Evolutionary conservation across 805 yeast genomes (phyloP).

Genomic region (Dipodascus geniculatus): DNA sequence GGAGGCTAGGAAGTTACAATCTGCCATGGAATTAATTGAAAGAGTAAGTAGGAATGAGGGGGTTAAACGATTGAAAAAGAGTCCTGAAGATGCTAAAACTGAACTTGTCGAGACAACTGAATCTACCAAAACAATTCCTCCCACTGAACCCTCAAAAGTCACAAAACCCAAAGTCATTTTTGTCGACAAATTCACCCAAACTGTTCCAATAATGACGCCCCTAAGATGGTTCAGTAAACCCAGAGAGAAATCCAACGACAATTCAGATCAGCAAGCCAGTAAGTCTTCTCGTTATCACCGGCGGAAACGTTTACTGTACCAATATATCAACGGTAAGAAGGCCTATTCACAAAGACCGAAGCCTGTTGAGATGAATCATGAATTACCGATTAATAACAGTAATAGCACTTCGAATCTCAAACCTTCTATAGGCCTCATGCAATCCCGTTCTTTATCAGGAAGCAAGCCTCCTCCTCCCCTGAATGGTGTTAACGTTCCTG

Average conservation of each 20-base stretch:
- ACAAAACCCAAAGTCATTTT: background rate
- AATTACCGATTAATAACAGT: background rate
- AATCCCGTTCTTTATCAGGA: background rate
- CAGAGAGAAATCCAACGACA: background rate
- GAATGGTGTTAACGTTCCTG: background rate
- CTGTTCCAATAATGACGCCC: constrained; percentile 4
- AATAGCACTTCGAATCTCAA: background rate
- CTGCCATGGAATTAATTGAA: constrained; percentile 16
- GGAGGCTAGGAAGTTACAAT: constrained; percentile 20
- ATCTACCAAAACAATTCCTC: background rate
- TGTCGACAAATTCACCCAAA: constrained; percentile 7
- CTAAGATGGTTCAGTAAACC: constrained; percentile 3
- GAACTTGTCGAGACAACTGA: background rate
- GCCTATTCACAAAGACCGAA: background rate
- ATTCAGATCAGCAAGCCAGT: background rate
- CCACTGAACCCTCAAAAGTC: background rate
- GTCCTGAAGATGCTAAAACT: background rate
- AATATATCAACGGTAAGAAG: background rate
- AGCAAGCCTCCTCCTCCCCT: background rate
- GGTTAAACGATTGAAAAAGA: constrained; percentile 2
- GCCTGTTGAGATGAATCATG: background rate
- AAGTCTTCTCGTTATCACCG: background rate
- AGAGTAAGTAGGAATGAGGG: constrained; percentile 9
- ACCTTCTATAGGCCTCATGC: background rate
- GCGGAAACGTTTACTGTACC: background rate